Evolutionary conservation across 441 rosid genomes (phyloP), one percentile per base, ranked within the genome.

Genomic region (Gossypium gossypioides): DNA sequence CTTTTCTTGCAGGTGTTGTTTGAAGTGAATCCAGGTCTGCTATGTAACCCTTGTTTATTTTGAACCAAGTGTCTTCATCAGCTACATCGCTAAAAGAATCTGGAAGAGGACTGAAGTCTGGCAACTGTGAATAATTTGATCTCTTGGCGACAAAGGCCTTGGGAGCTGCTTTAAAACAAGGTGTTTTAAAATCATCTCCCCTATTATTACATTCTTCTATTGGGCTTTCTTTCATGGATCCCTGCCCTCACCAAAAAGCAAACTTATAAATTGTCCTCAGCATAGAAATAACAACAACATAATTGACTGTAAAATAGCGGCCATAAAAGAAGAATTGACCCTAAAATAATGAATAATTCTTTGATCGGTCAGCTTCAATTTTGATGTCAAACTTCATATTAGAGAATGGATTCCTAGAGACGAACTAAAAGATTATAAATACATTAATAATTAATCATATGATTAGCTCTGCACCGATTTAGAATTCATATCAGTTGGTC

Each of bases 1-100:
- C 75, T 82, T 84, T 89, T 80, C 85, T 76, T 6, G 90, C 86
- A 37, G 97, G 91, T 76, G 96, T 91, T 81, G 80, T 83, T 74
- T 80, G 92, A 75, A 94, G 77, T 29, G 82, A 79, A 80, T 94
- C 96, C 50, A 94, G 96, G 80, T 94, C 91, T 76, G 91, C 86
- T 64, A 84, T 78, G 76, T 83, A 90, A 64, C 98, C 98, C 73
- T 89, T 88, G 83, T 94, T 94, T 85, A 94, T 84, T 81, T 87
- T 86, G 75, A 86, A 74, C 98, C 97, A 94, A 5, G 95, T 85
- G 75, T 91, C 98, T 86, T 94, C 96, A 78, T 94, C 98, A 34
- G 96, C 98, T 29, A 94, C 86, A 68, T 78, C 80, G 77, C 92
- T 87, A 66, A 86, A 78, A 75, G 86, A 76, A 82, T 88, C 86